A percentile compares a stretch with the other conserved stretches of the same genome.
Evolutionary conservation across 257 asterid species (phyloP).

Genomic region (Nicotiana knightiana): DNA sequence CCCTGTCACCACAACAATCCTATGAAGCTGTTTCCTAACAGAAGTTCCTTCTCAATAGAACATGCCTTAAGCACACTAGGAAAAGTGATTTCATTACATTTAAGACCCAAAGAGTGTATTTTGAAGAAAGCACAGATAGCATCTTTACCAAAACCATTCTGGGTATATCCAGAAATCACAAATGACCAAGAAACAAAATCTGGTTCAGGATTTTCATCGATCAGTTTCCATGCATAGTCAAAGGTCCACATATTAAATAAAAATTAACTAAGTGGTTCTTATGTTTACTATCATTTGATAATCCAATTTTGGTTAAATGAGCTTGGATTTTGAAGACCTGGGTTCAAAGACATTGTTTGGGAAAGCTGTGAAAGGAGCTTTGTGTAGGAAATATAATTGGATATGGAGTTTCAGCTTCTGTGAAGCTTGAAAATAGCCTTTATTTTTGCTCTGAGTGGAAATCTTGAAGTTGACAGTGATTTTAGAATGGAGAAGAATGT

Average conservation of each 20-base stretch:
- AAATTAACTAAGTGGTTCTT: slow-evolving; percentile 3
- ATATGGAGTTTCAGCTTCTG: background rate
- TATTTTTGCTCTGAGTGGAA: no score
- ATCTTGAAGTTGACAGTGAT: background rate
- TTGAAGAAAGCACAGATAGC: slow-evolving; percentile 1
- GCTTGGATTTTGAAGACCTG: slow-evolving; percentile 9
- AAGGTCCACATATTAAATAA: slow-evolving; percentile 6
- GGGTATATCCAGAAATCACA: background rate
- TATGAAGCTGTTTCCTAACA: slow-evolving; percentile 9
- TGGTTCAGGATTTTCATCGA: slow-evolving; percentile 12
- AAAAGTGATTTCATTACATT: slow-evolving; percentile 11
- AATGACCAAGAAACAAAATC: slow-evolving; percentile 8
- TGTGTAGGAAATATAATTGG: background rate
- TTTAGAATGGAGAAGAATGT: no score
- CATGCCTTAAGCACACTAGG: slow-evolving; percentile 21
- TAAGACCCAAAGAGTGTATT: slow-evolving; percentile 16
- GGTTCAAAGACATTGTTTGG: background rate
- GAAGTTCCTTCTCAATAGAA: slow-evolving; percentile 7
- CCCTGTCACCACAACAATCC: slow-evolving; percentile 10
- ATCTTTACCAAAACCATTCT: slow-evolving; percentile 11
- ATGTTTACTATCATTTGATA: background rate
- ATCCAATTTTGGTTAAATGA: background rate
- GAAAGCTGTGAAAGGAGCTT: background rate
- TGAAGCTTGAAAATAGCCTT: background rate
- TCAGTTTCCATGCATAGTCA: slow-evolving; percentile 1